phyloP scores from a whole-genome alignment of 2,329 filamentous ascomycete genomes.

The Aspergillus fumigatus region DNA sequence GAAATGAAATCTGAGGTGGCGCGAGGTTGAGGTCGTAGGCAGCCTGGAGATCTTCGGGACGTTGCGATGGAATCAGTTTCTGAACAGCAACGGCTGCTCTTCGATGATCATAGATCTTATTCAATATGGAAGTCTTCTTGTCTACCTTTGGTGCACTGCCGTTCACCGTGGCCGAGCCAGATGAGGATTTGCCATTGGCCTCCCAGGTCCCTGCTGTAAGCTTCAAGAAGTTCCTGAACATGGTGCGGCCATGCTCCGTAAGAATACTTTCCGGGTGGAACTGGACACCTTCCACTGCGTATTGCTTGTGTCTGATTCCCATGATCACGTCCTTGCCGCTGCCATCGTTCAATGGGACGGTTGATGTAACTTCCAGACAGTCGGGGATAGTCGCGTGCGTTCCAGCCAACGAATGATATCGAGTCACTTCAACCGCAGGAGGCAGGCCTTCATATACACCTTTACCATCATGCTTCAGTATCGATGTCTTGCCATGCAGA shows the following conservation, averaged over 20 bases:
- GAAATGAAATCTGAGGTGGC: slow-evolving; percentile 76
- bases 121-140: slow-evolving; percentile 80
- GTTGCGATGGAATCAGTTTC: slow-evolving; percentile 78
- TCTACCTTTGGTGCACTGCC: slow-evolving; percentile 22
- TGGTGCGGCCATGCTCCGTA: slow-evolving; percentile 78
- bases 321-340: slow-evolving; percentile 85
- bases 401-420: slow-evolving; percentile 94
- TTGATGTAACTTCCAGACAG: slow-evolving; percentile 84
- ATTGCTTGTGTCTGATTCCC: slow-evolving; percentile 90
- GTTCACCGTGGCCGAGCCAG: slow-evolving; percentile 16
- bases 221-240: slow-evolving; percentile 88
- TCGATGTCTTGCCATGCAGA: slow-evolving; percentile 93
- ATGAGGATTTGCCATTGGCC: slow-evolving; percentile 57
- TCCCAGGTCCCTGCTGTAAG: slow-evolving; percentile 90
- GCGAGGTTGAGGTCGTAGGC: slow-evolving; percentile 80
- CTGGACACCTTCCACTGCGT: slow-evolving; percentile 89
- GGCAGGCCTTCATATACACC: slow-evolving; percentile 84
- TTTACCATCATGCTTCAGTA: slow-evolving; percentile 79
- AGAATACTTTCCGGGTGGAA: slow-evolving; percentile 98
- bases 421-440: slow-evolving; percentile 79
- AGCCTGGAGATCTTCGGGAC: slow-evolving; percentile 77
- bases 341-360: slow-evolving; percentile 67
- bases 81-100: slow-evolving; percentile 72
- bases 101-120: slow-evolving; percentile 83
- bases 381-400: slow-evolving; percentile 82